Base-by-base conservation (phyloP, 495 filamentous ascomycete genomes). In the Poronia punctata region DNA sequence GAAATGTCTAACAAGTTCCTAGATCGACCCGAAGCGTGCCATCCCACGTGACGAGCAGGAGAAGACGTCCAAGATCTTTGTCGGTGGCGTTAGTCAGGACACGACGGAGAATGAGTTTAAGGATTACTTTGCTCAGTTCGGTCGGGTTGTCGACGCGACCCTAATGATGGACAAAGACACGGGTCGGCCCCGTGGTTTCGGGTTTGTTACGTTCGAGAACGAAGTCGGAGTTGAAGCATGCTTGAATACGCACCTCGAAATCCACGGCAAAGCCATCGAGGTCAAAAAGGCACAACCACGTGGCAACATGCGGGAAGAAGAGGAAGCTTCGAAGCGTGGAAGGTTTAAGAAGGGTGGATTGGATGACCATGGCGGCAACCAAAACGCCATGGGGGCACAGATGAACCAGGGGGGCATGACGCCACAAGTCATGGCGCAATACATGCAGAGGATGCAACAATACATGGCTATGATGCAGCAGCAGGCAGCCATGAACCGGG, bases 151-250 rank as follows among this genome's bases (percentile, higher is more conserved):
- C 30, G 92, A 98, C 61, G 92, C 92, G 8, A 98, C 92, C 1
- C 75, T 98, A 14, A 98, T 98, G 92, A 98, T 98, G 76, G 92
- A 98, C 62, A 98, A 98, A 64, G 92, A 98, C 56, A 97, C 92
- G 6, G 89, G 89, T 22, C 80, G 92, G 16, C 92, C 92, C 3
- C 80, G 92, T 45, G 92, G 92, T 7, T 98, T 98, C 53, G 92
- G 92, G n/a, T 98, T 98, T 54, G 92, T 98, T 26, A 98, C 92
- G 0, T 98, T 98, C 48, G 92, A 98, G 61, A 89, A 83, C 51
- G 92, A 97, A 52, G 83, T 84, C 14, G 93, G 93, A 31, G 92
- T 98, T 19, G 92, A 98, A 44, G 84, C 85, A 27, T 90, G 88
- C 30, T 76, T 97, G 8, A 77, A 79, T 21, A 67, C 71, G 19